A percentile compares a stretch with the other conserved stretches of the same genome.
phyloP scores from a whole-genome alignment of 371 early-diverging fungal genomes.

The Choanephora cucurbitarum region DNA sequence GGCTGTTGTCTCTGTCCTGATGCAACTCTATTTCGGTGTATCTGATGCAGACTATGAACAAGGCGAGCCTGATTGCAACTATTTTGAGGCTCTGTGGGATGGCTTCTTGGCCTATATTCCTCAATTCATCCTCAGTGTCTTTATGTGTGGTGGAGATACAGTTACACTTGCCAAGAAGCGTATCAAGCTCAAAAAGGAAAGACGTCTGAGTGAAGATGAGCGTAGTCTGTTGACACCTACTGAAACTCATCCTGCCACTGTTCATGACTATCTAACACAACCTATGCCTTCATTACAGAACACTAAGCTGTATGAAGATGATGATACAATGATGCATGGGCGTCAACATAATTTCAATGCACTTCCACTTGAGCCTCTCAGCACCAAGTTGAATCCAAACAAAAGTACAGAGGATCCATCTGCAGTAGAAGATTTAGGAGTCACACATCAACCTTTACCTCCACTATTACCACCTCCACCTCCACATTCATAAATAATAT shows the following conservation, averaged over 20 bases:
- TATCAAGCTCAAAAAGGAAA: slow-evolving; percentile 25
- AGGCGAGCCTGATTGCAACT: slow-evolving; percentile 21
- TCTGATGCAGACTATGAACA: slow-evolving; percentile 16
- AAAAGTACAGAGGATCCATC: too few species aligned
- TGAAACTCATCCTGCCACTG: slow-evolving; percentile 2
- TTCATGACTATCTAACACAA: slow-evolving; percentile 22
- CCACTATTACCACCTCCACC: background rate
- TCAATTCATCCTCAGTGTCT: slow-evolving; percentile 40
- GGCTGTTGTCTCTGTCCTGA: slow-evolving; percentile 37
- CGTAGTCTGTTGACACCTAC: slow-evolving; percentile 14
- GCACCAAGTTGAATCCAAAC: background rate
- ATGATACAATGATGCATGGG: slow-evolving; percentile 4
- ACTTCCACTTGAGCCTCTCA: slow-evolving; percentile 21
- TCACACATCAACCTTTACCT: too few species aligned
- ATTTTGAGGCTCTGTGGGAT: slow-evolving; percentile 43
- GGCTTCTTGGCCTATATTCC: slow-evolving; percentile 47
- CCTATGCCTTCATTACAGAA: slow-evolving; percentile 13
- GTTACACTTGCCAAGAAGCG: slow-evolving; percentile 45
- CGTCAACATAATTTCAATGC: slow-evolving; percentile 20
- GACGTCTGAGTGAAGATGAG: slow-evolving; percentile 26
- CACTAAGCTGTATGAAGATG: slow-evolving; percentile 18
- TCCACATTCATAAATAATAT: too few species aligned
- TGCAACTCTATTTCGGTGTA: slow-evolving; percentile 46
- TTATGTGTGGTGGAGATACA: slow-evolving; percentile 48
- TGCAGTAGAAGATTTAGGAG: too few species aligned